These are phyloP conservation scores for Knoxdaviesia proteae DNA, from an alignment of 2,329 filamentous ascomycete genomes.

Conservation along the genomic window DNA sequence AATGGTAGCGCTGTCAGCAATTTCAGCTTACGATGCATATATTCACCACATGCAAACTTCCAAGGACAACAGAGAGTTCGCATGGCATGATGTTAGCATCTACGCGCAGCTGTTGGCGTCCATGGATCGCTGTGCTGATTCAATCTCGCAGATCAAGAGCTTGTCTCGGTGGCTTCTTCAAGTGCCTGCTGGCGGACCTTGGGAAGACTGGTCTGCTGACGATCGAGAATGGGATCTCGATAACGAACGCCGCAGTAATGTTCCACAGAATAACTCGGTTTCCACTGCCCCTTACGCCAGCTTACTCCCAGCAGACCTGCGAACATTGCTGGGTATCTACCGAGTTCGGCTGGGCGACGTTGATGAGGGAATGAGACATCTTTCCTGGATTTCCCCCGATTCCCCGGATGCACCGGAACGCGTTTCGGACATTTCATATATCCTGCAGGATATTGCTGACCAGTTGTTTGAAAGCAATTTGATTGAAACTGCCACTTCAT, in stretches of 20 bases:
- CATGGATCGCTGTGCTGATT: constrained; percentile 39
- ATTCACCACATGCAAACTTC: constrained; percentile 20
- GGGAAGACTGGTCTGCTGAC: constrained; percentile 52
- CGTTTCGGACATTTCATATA: constrained; percentile 43
- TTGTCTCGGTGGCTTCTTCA: constrained; percentile 69
- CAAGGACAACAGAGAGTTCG: constrained; percentile 17
- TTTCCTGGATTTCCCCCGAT: constrained; percentile 48
- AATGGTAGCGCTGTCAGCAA: constrained; percentile 16
- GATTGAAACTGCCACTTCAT: constrained; percentile 25
- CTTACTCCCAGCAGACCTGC: constrained; percentile 58
- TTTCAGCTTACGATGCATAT: constrained; percentile 25
- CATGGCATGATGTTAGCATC: constrained; percentile 70
- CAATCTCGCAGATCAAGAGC: constrained; percentile 47
- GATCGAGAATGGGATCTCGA: constrained; percentile 78
- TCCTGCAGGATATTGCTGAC: constrained; percentile 48
- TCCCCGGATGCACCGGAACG: constrained; percentile 7
- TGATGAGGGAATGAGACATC: constrained; percentile 52
- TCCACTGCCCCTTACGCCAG: constrained; percentile 38
- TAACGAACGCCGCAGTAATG: constrained; percentile 42
- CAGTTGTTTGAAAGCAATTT: constrained; percentile 20
- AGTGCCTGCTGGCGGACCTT: constrained; percentile 50
- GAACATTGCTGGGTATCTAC: constrained; percentile 66
- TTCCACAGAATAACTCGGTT: constrained; percentile 37
- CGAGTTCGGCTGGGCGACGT: constrained; percentile 50
- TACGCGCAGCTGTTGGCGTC: constrained; percentile 65